phyloP scores from a whole-genome alignment of 345 rosid genomes.

The Odontarrhena argentea region DNA sequence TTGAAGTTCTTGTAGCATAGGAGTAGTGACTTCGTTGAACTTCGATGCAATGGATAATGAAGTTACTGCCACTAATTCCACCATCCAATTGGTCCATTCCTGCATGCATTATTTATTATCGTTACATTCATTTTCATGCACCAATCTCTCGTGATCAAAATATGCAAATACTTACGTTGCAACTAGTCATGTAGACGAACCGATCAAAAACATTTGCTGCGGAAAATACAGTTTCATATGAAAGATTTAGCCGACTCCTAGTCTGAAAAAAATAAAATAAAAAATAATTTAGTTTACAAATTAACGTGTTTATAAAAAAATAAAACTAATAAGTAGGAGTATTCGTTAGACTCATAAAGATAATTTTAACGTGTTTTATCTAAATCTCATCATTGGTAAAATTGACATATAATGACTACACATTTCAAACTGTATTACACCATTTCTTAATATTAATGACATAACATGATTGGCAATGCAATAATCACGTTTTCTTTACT shows the following conservation, averaged over 20 bases:
- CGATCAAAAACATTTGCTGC: slow-evolving; percentile 33
- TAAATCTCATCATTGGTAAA: too few species aligned
- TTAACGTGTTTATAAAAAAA: too few species aligned
- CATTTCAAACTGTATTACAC: too few species aligned
- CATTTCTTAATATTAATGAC: too few species aligned
- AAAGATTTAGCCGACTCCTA: slow-evolving; percentile 8
- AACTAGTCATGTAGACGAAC: slow-evolving; percentile 30
- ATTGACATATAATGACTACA: too few species aligned
- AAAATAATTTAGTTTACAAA: not conserved
- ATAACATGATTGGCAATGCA: too few species aligned
- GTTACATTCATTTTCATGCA: not conserved
- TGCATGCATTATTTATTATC: slow-evolving; percentile 29
- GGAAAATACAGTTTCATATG: slow-evolving; percentile 31
- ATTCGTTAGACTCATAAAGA: too few species aligned
- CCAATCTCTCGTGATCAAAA: not conserved
- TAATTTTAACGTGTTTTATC: too few species aligned
- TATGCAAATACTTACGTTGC: slow-evolving; percentile 48
- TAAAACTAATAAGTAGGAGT: too few species aligned
- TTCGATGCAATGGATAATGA: slow-evolving; percentile 74
- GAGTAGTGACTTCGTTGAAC: slow-evolving; percentile 53
- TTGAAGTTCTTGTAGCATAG: slow-evolving; percentile 61
- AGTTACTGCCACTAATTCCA: slow-evolving; percentile 58
- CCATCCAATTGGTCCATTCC: slow-evolving; percentile 79
- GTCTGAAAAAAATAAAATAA: slow-evolving; percentile 14
- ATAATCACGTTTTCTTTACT: too few species aligned